phyloP scores from a whole-genome alignment of 1,284 basidiomycete genomes.

The Cerrena zonata region DNA sequence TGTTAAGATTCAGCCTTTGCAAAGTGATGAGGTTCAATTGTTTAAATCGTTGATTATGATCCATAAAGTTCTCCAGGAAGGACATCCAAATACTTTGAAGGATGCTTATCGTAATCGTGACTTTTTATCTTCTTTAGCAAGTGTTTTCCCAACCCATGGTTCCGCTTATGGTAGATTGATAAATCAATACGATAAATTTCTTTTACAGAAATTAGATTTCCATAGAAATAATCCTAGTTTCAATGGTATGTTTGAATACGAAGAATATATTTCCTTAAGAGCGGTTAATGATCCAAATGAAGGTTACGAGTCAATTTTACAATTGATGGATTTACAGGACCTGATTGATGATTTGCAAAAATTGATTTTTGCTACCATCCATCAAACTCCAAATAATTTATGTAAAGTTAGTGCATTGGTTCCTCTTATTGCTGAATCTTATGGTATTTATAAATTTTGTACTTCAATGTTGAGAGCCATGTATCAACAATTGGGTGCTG shows the following conservation, averaged over 20 bases:
- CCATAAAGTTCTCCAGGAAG: conserved; percentile 93
- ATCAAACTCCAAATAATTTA: conserved; percentile 86
- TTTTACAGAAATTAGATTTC: conserved; percentile 88
- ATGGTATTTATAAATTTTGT: conserved; percentile 95
- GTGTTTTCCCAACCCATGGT: conserved; percentile 5
- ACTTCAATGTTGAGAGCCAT: conserved; percentile 95
- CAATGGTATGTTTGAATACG: conserved; percentile 94
- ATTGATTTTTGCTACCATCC: conserved; percentile 89
- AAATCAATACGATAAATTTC: conserved; percentile 88
- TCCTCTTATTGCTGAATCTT: conserved; percentile 92
- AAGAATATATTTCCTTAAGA: conserved; percentile 92
- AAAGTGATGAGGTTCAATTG: conserved; percentile 91
- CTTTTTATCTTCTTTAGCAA: conserved; percentile 8
- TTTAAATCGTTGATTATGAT: conserved; percentile 95
- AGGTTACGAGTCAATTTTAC: conserved; percentile 93
- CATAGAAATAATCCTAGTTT: conserved; percentile 91
- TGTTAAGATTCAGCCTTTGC: conserved; percentile 86
- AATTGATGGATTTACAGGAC: conserved; percentile 93
- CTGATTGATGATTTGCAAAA: conserved; percentile 97
- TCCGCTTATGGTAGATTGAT: conserved; percentile 87
- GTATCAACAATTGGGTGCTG: conserved; percentile 83
- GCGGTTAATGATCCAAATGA: conserved; percentile 97
- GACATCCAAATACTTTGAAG: conserved; percentile 90
- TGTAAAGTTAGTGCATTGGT: conserved; percentile 91
- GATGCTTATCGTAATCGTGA: no score